Conservation (phyloP, 768 basidiomycete species). For the Omphalotus guepiniiformis region DNA sequence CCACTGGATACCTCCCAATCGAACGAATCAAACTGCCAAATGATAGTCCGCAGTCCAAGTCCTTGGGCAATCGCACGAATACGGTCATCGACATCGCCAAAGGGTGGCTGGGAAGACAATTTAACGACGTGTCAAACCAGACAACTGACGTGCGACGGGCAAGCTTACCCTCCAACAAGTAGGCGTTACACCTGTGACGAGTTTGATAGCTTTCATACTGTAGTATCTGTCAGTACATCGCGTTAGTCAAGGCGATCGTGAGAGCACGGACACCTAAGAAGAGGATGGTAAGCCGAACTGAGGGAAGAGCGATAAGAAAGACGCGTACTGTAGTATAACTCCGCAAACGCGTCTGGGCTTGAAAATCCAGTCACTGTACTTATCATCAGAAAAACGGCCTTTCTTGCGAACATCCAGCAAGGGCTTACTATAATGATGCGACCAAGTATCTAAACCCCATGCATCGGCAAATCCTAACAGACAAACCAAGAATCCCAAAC, state of each 20-base stretch:
- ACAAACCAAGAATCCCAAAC: conserved; percentile 19
- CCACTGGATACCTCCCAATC: conserved; percentile 43
- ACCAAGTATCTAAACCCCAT: conserved; percentile 50
- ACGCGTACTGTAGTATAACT: conserved; percentile 66
- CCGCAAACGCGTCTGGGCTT: conserved; percentile 68
- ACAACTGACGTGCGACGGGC: background rate
- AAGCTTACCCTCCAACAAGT: conserved; percentile 54
- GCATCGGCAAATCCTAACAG: background rate
- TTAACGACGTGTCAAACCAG: background rate
- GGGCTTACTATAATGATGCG: conserved; percentile 51
- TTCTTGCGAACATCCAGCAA: background rate
- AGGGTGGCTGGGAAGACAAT: conserved; percentile 48
- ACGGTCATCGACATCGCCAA: conserved; percentile 70
- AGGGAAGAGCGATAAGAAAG: background rate
- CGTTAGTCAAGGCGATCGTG: background rate
- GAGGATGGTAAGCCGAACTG: background rate
- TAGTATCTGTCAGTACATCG: conserved; percentile 20
- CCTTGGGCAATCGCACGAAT: conserved; percentile 66
- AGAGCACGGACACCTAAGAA: conserved; percentile 2
- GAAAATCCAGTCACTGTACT: conserved; percentile 51
- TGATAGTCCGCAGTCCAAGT: conserved; percentile 64
- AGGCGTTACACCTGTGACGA: conserved; percentile 51
- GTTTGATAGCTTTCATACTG: conserved; percentile 52
- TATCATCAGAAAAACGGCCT: background rate
- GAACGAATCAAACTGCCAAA: conserved; percentile 58